Evolutionary conservation across 1,284 basidiomycete genomes (phyloP).

Genomic region (Sphaerobolus stellatus): DNA sequence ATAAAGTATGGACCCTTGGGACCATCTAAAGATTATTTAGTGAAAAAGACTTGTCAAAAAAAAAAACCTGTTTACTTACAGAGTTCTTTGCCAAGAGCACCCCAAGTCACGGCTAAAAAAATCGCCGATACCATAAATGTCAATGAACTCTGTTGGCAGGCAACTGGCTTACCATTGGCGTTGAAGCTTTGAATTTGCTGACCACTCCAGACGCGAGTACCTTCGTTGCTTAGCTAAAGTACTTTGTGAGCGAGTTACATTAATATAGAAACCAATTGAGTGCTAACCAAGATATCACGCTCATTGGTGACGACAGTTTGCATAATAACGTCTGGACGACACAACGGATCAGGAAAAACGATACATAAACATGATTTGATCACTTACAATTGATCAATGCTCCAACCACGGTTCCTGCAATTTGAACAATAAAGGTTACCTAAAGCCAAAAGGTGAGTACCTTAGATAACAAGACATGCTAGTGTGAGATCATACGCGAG

Average conservation of each 20-base stretch:
- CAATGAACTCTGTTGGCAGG: conserved; percentile 26
- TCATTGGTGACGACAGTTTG: conserved; percentile 27
- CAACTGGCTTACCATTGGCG: conserved; percentile 21
- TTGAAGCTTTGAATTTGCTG: conserved; percentile 46
- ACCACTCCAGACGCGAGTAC: conserved; percentile 44
- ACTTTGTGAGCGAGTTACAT: neutral
- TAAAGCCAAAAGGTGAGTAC: conserved; percentile 29
- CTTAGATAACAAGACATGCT: too few species aligned
- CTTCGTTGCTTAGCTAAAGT: conserved; percentile 6
- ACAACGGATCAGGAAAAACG: neutral
- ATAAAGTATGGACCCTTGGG: conserved; percentile 11
- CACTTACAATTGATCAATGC: conserved; percentile 9
- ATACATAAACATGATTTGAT: neutral
- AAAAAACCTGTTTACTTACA: conserved; percentile 50
- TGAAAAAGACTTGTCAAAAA: conserved; percentile 24
- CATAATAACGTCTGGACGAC: conserved; percentile 41
- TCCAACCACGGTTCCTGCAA: conserved; percentile 50
- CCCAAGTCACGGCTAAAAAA: conserved; percentile 59
- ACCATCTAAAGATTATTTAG: neutral
- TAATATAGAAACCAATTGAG: neutral
- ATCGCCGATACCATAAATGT: neutral
- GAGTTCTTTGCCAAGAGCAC: conserved; percentile 52
- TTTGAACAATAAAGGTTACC: conserved; percentile 59
- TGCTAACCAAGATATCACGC: conserved; percentile 7
- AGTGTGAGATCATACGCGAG: conserved; percentile 4